Evolutionary conservation across 164 flowering plant genomes (phyloP).

Genomic region (Saururus chinensis): DNA sequence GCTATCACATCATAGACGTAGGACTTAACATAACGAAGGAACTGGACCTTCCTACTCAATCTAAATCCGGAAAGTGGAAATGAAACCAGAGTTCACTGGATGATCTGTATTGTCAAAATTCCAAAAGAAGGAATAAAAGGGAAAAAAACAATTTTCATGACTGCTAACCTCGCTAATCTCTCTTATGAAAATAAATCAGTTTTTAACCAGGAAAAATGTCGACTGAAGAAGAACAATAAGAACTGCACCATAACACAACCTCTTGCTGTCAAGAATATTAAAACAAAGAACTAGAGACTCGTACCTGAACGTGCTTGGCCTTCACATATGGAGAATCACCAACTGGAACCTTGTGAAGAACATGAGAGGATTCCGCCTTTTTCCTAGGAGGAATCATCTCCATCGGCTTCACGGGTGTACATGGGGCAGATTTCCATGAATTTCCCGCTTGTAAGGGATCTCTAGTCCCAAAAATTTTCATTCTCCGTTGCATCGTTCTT

Average conservation of each 20-base stretch:
- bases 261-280: background rate
- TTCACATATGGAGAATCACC: conserved; percentile 74
- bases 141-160: background rate
- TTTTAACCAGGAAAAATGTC: too few species aligned
- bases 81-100: background rate
- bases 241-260: background rate
- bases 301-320: conserved; percentile 92
- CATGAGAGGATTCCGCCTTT: conserved; percentile 36
- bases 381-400: conserved; percentile 20
- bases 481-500: too few species aligned
- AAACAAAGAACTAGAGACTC: background rate
- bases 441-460: conserved; percentile 33
- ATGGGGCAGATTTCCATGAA: conserved; percentile 15
- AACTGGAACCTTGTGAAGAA: conserved; percentile 58
- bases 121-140: background rate
- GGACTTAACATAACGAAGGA: background rate
- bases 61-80: background rate
- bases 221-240: background rate
- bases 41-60: background rate
- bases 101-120: background rate
- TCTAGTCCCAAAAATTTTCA: conserved; percentile 10
- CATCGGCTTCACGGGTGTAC: conserved; percentile 14
- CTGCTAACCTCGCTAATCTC: too few species aligned
- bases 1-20: background rate
- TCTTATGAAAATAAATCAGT: too few species aligned